Evolutionary conservation across 31 red algal genomes (phyloP).

Genomic region (Odonthalia washingtoniensis): DNA sequence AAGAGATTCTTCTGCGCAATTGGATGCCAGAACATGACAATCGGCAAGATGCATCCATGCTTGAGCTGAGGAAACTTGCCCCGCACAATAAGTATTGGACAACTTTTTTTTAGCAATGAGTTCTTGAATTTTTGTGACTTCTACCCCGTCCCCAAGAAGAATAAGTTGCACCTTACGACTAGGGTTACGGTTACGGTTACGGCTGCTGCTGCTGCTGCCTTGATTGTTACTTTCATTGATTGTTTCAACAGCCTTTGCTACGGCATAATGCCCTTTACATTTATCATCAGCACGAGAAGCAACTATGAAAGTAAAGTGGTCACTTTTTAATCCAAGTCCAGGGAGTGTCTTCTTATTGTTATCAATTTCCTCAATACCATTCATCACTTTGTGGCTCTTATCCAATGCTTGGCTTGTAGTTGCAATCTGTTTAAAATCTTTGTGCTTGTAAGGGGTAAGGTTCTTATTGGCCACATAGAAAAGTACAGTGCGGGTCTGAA

Average conservation of each 20-base stretch:
- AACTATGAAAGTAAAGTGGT: conserved; percentile 8
- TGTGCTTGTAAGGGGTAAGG: no score
- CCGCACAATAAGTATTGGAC: no score
- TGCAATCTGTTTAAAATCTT: no score
- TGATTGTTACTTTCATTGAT: conserved; percentile 7
- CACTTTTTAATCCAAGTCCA: neutral
- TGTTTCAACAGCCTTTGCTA: conserved; percentile 15
- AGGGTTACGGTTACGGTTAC: neutral
- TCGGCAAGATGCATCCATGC: conserved; percentile 27
- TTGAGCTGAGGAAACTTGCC: no score
- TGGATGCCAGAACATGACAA: conserved; percentile 21
- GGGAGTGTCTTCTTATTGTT: neutral
- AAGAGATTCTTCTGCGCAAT: conserved; percentile 25
- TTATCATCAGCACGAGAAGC: conserved; percentile 21
- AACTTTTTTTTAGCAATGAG: no score
- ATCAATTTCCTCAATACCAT: neutral
- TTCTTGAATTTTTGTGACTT: no score
- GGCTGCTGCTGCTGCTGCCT: neutral
- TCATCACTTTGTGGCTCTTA: conserved; percentile 34
- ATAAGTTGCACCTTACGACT: no score
- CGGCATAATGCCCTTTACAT: conserved; percentile 24
- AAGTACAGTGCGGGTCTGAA: no score
- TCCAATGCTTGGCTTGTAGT: neutral
- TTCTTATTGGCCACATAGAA: no score
- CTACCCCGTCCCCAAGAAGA: no score